Evolutionary conservation across 805 yeast genomes (phyloP).

Genomic region (Candida manassasensis): DNA sequence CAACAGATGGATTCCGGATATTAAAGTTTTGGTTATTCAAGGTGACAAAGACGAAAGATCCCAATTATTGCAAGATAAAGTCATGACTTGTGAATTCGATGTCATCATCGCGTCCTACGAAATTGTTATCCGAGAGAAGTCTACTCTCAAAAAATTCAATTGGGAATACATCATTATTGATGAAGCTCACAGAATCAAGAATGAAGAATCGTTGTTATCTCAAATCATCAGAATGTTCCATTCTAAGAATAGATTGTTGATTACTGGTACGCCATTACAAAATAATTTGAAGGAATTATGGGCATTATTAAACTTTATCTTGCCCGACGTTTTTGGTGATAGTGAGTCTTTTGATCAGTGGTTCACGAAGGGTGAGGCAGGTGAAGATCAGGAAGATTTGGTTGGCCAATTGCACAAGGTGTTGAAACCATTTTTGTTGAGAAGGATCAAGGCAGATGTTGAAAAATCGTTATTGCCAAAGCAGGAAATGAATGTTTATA

Average conservation of each 20-base stretch:
- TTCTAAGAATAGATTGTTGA: conserved; percentile 62
- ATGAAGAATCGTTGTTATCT: conserved; percentile 67
- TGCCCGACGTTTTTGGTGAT: conserved; percentile 77
- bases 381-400: conserved; percentile 42
- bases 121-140: conserved; percentile 70
- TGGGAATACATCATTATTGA: conserved; percentile 79
- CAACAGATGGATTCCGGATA: conserved; percentile 76
- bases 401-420: conserved; percentile 73
- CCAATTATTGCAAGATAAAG: conserved; percentile 44
- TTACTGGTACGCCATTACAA: conserved; percentile 81
- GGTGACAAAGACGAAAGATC: conserved; percentile 71
- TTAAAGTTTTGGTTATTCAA: conserved; percentile 62
- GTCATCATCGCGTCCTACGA: conserved; percentile 71
- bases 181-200: conserved; percentile 80
- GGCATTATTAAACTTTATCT: conserved; percentile 71
- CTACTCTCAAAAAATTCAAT: conserved; percentile 57
- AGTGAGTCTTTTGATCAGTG: conserved; percentile 71
- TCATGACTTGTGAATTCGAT: conserved; percentile 63
- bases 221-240: conserved; percentile 72
- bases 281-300: conserved; percentile 76
- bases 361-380: conserved; percentile 44
- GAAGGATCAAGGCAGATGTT: conserved; percentile 78
- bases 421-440: conserved; percentile 65
- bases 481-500: conserved; percentile 67
- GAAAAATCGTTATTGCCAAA: conserved; percentile 74